These are phyloP conservation scores for Trichoderma sp. DNA, from an alignment of 2,329 filamentous ascomycete genomes.

Conservation along the genomic window DNA sequence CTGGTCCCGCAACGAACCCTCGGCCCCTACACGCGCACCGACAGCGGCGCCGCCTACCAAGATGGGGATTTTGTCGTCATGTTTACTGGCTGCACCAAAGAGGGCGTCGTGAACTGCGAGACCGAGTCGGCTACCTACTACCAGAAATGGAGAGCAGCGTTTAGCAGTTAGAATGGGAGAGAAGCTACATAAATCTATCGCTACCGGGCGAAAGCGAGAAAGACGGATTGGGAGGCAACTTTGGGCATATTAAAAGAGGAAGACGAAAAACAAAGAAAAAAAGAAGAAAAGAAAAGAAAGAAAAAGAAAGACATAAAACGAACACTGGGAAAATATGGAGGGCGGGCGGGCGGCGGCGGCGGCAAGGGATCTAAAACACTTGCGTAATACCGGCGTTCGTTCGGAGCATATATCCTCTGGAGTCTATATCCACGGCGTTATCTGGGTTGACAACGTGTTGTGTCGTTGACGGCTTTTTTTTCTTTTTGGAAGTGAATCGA, in stretches of 20 bases:
- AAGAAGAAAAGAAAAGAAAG: background rate
- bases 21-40: slow-evolving; percentile 68
- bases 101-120: slow-evolving; percentile 61
- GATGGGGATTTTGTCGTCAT: slow-evolving; percentile 82
- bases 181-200: background rate
- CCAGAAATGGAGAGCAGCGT: slow-evolving; percentile 45
- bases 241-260: background rate
- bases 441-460: slow-evolving; percentile 20
- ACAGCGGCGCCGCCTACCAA: slow-evolving; percentile 64
- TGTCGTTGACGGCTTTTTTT: background rate
- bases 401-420: slow-evolving; percentile 20
- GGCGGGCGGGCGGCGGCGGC: slow-evolving; percentile 1
- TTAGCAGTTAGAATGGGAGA: slow-evolving; percentile 25
- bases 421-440: slow-evolving; percentile 22
- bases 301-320: background rate
- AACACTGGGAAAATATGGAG: slow-evolving; percentile 12
- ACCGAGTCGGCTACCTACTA: slow-evolving; percentile 60
- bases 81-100: slow-evolving; percentile 68
- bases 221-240: background rate
- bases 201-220: background rate
- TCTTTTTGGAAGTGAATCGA: background rate
- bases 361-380: background rate
- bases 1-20: slow-evolving; percentile 82
- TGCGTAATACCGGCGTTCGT: slow-evolving; percentile 21
- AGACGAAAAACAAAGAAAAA: too few species aligned